Percentiles rank a stretch among this genome's conserved stretches.
phyloP scores from a whole-genome alignment of 768 basidiomycete genomes.

The Candolleomyces aberdarensis region DNA sequence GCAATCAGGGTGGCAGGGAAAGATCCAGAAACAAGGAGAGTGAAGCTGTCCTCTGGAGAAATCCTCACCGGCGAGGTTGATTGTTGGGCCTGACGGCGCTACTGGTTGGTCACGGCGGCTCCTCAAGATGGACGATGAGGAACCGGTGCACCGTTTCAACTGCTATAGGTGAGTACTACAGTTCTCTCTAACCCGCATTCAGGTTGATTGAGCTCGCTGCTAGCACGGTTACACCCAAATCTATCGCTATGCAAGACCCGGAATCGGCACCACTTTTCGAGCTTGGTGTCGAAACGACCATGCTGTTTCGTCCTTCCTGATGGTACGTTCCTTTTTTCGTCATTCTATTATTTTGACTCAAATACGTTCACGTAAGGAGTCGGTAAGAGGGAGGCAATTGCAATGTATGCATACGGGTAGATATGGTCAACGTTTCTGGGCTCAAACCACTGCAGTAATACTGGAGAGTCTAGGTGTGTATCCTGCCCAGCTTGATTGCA shows the following conservation, averaged over 20 bases:
- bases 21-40: constrained; percentile 24
- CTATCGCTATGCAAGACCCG: constrained; percentile 37
- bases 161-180: constrained; percentile 41
- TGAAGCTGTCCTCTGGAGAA: constrained; percentile 38
- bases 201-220: neutral
- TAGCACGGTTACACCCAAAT: constrained; percentile 40
- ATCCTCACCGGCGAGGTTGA: constrained; percentile 44
- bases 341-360: neutral
- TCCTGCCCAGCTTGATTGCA: neutral
- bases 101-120: constrained; percentile 34
- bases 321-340: neutral
- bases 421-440: constrained; percentile 28
- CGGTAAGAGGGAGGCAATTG: constrained; percentile 25
- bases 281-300: constrained; percentile 16
- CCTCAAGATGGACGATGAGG: constrained; percentile 26
- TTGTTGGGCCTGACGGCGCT: constrained; percentile 56
- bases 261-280: constrained; percentile 31
- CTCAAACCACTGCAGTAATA: constrained; percentile 24
- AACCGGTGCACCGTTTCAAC: constrained; percentile 19
- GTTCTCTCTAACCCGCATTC: neutral
- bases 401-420: constrained; percentile 21
- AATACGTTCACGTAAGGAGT: constrained; percentile 33
- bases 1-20: constrained; percentile 28
- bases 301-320: constrained; percentile 2
- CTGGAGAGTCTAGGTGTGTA: constrained; percentile 35